A percentile compares a stretch with the other conserved stretches of the same genome.
These are phyloP conservation scores for Ascochyta rabiei DNA, from an alignment of 2,329 filamentous ascomycete genomes.

Conservation along the genomic window DNA sequence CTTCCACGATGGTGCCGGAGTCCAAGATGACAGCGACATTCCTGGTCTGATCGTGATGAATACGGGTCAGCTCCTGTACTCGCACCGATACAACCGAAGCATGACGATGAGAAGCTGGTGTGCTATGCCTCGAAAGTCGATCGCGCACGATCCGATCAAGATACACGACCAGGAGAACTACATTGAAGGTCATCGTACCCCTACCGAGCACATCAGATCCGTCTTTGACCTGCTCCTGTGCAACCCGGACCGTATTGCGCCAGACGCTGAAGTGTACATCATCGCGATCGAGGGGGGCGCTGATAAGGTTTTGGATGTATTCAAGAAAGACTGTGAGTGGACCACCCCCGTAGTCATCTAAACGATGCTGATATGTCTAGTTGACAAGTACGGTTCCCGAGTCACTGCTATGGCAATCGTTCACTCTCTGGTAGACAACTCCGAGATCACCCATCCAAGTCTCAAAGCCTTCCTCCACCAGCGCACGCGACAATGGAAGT, in stretches of 20 bases:
- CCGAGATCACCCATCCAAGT: constrained; percentile 30
- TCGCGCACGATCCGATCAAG: constrained; percentile 61
- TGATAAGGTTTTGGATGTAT: constrained; percentile 62
- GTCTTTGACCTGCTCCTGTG: constrained; percentile 70
- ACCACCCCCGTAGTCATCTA: background rate
- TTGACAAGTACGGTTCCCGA: constrained; percentile 30
- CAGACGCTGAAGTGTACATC: constrained; percentile 67
- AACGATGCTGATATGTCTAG: constrained; percentile 24
- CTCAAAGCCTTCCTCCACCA: constrained; percentile 40
- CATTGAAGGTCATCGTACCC: constrained; percentile 64
- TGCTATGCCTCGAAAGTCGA: constrained; percentile 64
- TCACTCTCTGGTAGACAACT: constrained; percentile 26
- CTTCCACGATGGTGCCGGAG: constrained; percentile 27
- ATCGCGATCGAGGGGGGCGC: constrained; percentile 74
- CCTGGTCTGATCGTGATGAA: constrained; percentile 73
- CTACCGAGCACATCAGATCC: constrained; percentile 67
- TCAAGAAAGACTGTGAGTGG: constrained; percentile 62
- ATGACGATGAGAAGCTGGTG: constrained; percentile 66
- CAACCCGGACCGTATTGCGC: constrained; percentile 50
- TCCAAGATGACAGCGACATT: constrained; percentile 25
- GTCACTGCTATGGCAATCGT: constrained; percentile 44
- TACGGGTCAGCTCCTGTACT: constrained; percentile 77
- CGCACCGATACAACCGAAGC: constrained; percentile 65
- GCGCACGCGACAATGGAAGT: constrained; percentile 43
- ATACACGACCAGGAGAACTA: constrained; percentile 64